Evolutionary conservation across 2,329 filamentous ascomycete genomes (phyloP).

Genomic region (Cytospora paraplurivora): DNA sequence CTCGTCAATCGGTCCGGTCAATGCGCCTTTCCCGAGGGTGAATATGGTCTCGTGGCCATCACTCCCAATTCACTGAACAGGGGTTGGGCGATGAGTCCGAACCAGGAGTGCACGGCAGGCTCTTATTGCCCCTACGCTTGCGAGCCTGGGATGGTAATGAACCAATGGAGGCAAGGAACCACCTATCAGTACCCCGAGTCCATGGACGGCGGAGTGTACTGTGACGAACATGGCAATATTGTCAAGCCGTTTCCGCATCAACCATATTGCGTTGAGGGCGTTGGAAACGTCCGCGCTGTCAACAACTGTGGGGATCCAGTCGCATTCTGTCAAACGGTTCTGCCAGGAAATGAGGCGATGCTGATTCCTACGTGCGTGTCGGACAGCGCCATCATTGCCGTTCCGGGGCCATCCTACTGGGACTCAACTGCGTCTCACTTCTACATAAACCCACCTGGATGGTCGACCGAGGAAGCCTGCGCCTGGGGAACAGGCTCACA

Average conservation of each 20-base stretch:
- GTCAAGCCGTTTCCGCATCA: constrained; percentile 69
- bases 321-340: constrained; percentile 77
- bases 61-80: constrained; percentile 66
- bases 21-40: constrained; percentile 68
- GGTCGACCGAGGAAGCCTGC: constrained; percentile 61
- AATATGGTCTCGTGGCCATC: constrained; percentile 67
- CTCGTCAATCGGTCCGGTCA: constrained; percentile 55
- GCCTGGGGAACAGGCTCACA: constrained; percentile 68
- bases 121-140: constrained; percentile 78
- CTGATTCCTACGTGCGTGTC: constrained; percentile 74
- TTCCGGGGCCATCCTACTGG: constrained; percentile 73
- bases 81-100: constrained; percentile 79
- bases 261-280: constrained; percentile 71
- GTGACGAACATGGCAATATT: constrained; percentile 65
- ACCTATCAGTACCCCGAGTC: constrained; percentile 70
- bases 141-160: constrained; percentile 73
- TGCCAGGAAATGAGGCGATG: constrained; percentile 81
- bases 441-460: constrained; percentile 77
- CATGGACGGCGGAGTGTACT: constrained; percentile 77
- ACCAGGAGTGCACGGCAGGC: constrained; percentile 67
- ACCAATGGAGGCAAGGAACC: constrained; percentile 75
- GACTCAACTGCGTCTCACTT: constrained; percentile 73
- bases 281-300: constrained; percentile 63
- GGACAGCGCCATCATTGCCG: constrained; percentile 61
- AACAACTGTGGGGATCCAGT: constrained; percentile 66